Conservation (phyloP, 768 basidiomycete species). For the Mrakia frigida region DNA sequence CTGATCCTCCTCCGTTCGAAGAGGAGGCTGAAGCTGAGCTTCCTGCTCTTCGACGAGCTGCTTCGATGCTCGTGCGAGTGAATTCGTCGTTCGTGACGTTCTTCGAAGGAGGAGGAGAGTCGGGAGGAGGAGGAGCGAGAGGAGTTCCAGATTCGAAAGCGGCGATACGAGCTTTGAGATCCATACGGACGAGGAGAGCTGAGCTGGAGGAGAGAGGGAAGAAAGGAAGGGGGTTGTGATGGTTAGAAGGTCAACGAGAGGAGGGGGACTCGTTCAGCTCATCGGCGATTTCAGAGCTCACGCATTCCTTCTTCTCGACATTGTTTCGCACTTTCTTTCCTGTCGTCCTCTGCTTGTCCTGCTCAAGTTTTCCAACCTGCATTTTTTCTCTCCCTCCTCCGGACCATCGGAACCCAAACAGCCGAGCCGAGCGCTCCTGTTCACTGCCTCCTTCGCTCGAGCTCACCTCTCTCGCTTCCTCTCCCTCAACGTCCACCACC, state of each 20-base stretch:
- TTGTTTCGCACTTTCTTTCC: too few species aligned
- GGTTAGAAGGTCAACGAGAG: background rate
- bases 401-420: too few species aligned
- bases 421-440: too few species aligned
- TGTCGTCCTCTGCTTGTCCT: too few species aligned
- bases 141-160: conserved; percentile 6
- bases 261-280: background rate
- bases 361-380: too few species aligned
- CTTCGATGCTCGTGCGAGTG: background rate
- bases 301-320: background rate
- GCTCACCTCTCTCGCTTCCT: too few species aligned
- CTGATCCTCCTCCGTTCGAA: background rate
- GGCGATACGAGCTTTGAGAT: conserved; percentile 7
- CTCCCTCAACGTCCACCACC: too few species aligned
- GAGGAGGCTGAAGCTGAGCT: conserved; percentile 1
- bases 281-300: background rate
- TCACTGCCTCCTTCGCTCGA: too few species aligned
- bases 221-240: background rate
- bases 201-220: background rate
- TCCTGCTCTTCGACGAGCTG: background rate
- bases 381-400: too few species aligned
- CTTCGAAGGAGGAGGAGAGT: background rate
- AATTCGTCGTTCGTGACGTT: background rate
- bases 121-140: background rate
- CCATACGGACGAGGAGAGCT: background rate